Conservation (phyloP, 768 basidiomycete genomes). For the Thelephora ganbajun region DNA sequence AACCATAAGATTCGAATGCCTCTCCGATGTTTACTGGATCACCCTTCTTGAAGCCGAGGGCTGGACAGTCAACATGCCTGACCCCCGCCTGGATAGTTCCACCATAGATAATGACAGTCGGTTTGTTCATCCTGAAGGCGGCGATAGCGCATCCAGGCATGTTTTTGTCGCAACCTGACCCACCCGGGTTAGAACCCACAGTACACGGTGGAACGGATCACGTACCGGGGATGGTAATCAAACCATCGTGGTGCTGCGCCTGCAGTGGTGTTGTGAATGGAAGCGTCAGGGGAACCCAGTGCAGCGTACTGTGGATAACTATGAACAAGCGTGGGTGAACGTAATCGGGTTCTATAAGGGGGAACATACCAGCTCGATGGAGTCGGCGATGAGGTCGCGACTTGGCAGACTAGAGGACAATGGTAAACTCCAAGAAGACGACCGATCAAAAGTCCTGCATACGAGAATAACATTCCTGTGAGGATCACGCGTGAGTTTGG, state of each 20-base stretch:
- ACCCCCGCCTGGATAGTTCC: conserved; percentile 72
- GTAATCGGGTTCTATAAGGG: conserved; percentile 1
- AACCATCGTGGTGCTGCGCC: conserved; percentile 85
- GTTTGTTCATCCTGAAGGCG: conserved; percentile 74
- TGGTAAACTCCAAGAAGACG: background rate
- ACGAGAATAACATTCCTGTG: conserved; percentile 82
- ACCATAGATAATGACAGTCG: conserved; percentile 76
- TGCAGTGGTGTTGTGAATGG: conserved; percentile 12
- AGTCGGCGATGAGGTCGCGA: conserved; percentile 84
- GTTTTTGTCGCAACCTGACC: conserved; percentile 62
- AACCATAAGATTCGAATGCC: conserved; percentile 76
- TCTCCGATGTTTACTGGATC: conserved; percentile 76
- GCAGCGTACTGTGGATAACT: background rate
- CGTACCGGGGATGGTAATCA: conserved; percentile 61
- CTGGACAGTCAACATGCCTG: conserved; percentile 68
- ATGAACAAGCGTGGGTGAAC: conserved; percentile 14
- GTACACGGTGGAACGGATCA: background rate
- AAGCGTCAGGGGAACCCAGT: background rate
- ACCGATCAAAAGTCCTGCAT: conserved; percentile 16
- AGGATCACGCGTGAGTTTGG: background rate
- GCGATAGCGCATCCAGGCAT: conserved; percentile 88
- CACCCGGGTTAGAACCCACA: background rate
- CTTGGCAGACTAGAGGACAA: conserved; percentile 49
- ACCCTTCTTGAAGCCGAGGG: conserved; percentile 66
- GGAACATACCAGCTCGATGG: conserved; percentile 58